These are phyloP conservation scores for Coemansia sp. DNA, from an alignment of 192 early-diverging fungal species.

Conservation along the genomic window DNA sequence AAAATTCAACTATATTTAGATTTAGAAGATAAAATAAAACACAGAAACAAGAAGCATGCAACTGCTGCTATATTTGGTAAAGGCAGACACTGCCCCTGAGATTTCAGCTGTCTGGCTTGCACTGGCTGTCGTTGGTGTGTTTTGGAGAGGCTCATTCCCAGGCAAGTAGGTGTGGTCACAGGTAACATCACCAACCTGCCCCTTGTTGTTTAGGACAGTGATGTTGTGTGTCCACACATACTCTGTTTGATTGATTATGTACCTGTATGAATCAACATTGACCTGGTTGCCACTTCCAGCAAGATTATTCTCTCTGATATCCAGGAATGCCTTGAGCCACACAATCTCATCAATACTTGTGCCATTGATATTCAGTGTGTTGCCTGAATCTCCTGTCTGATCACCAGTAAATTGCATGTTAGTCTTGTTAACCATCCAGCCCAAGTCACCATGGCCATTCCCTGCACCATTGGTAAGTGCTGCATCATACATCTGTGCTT, in stretches of 20 bases:
- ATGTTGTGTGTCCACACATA: constrained; percentile 2
- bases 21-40: too few species aligned
- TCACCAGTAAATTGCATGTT: constrained; percentile 20
- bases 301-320: constrained; percentile 1
- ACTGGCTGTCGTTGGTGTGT: not conserved
- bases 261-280: constrained; percentile 14
- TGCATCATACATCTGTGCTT: constrained; percentile 55
- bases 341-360: constrained; percentile 25
- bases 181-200: not conserved
- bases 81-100: too few species aligned
- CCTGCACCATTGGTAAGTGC: constrained; percentile 45
- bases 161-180: constrained; percentile 10
- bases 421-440: constrained; percentile 22
- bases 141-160: not conserved
- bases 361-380: constrained; percentile 22
- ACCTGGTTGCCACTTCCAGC: constrained; percentile 4
- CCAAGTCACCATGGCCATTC: constrained; percentile 18
- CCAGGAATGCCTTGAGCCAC: constrained; percentile 45
- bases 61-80: too few species aligned
- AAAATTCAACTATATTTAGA: too few species aligned
- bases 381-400: constrained; percentile 8
- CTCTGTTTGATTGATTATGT: constrained; percentile 12
- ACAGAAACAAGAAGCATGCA: too few species aligned
- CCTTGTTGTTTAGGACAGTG: constrained; percentile 9
- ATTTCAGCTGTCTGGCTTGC: too few species aligned